Evolutionary conservation across 495 filamentous ascomycete genomes (phyloP), one percentile per base, ranked within the genome.

Genomic region (Tuber aestivum): DNA sequence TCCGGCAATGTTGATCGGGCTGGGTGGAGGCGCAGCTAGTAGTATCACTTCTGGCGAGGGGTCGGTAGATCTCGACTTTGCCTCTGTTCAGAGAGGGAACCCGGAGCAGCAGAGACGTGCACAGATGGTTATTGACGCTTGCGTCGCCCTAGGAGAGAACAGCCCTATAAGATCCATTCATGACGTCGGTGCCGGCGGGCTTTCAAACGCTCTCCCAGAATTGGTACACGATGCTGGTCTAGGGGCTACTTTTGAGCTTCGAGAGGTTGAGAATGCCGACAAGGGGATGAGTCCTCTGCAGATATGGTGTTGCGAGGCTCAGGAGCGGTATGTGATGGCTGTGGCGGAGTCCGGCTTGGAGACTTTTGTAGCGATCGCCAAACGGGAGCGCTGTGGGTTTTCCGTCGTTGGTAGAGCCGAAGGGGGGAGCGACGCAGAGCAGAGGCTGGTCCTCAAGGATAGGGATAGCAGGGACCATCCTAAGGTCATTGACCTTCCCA

Each of bases 261-360:
- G 96, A 72, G 92, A 97, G 81, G 87, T 99, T 35, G 94, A 97
- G 78, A 97, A 87, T 82, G 92, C 93, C 0, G 96, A 98, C 83
- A 88, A 86, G 50, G 90, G 93, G 80, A 94, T 97, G 92, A 97
- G 93, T 83, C 94, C 95, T 37, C 88, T 97, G 81, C 92, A 97
- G 83, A 97, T 98, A 48, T 98, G 94, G 95, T 97, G 94, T 85
- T 95, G 93, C 79, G 94, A 97, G 80, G 96, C 95, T 3, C 95
- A 99, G 80, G 95, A 99, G 84, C 87, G 95, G 82, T 99, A 97
- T 78, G 95, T 98, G 27, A 83, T 97, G 78, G 88, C 94, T 18
- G 89, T 99, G 76, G 92, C 92, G 45, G 88, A 88, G 73, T 91
- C 94, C 4, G 86, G 89, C 44, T 89, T 98, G 82, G 92, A 94